Conservation (phyloP, 768 basidiomycete genomes). For the Daedaleopsis sinensis region DNA sequence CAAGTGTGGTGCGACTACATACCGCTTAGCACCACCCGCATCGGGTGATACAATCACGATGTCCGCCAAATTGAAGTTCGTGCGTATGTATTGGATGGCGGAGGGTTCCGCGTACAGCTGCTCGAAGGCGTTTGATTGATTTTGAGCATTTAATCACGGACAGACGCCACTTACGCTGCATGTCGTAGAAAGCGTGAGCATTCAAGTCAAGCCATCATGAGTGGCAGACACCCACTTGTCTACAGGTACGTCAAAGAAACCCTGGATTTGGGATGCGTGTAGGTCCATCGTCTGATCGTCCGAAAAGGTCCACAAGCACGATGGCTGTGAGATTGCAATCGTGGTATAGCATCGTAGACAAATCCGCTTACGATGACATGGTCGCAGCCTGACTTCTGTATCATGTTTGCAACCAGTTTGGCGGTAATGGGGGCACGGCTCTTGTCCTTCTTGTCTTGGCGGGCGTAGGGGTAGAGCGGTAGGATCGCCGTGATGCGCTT, state of each 20-base stretch:
- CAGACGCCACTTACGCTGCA: conserved; percentile 50
- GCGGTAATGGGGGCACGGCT: conserved; percentile 97
- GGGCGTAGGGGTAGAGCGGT: conserved; percentile 94
- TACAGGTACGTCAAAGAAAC: conserved; percentile 99
- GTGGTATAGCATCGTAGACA: background rate
- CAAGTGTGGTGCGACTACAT: conserved; percentile 22
- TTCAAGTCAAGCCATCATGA: conserved; percentile 13
- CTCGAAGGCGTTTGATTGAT: background rate
- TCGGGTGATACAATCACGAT: conserved; percentile 97
- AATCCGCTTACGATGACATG: conserved; percentile 85
- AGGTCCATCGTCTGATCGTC: conserved; percentile 89
- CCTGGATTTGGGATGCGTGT: conserved; percentile 98
- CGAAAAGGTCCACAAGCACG: background rate
- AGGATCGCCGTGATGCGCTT: conserved; percentile 98
- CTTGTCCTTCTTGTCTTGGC: conserved; percentile 99
- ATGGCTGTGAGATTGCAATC: background rate
- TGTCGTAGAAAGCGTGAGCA: conserved; percentile 9
- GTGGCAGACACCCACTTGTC: conserved; percentile 80
- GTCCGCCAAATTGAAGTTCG: conserved; percentile 81
- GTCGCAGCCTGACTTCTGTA: conserved; percentile 90
- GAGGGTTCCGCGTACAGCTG: conserved; percentile 96
- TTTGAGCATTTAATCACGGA: background rate
- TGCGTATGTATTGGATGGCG: conserved; percentile 92
- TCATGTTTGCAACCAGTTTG: conserved; percentile 97
- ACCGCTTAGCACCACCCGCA: conserved; percentile 98